Percentiles rank a stretch among this genome's conserved stretches.
These are phyloP conservation scores for Xerocomus brunneocitrinus DNA, from an alignment of 768 basidiomycete species.

Conservation along the genomic window DNA sequence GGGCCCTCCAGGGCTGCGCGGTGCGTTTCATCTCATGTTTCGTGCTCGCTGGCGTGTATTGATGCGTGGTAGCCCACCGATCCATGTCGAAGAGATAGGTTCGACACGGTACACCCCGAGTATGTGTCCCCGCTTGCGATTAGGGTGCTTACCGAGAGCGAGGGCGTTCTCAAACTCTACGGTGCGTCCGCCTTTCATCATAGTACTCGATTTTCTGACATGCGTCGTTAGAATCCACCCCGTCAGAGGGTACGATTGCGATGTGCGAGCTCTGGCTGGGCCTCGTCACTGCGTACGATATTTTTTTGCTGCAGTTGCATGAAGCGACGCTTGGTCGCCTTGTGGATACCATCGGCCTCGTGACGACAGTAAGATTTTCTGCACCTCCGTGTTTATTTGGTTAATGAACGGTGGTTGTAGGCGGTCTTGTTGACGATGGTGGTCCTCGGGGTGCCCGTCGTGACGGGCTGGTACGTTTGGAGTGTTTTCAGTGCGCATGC, in stretches of 20 bases:
- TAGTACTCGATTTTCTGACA: no score
- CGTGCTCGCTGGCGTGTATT: neutral
- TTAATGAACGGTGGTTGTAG: constrained; percentile 4
- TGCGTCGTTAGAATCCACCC: constrained; percentile 32
- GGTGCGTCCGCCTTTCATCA: no score
- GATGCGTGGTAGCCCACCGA: constrained; percentile 17
- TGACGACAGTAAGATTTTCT: constrained; percentile 9
- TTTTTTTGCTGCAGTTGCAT: constrained; percentile 8
- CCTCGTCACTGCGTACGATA: constrained; percentile 20
- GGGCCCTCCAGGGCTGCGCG: constrained; percentile 23
- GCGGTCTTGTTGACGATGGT: constrained; percentile 20
- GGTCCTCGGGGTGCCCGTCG: constrained; percentile 13
- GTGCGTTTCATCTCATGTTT: constrained; percentile 4
- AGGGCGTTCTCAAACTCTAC: constrained; percentile 26
- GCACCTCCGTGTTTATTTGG: neutral
- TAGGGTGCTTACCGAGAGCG: constrained; percentile 21
- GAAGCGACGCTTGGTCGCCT: constrained; percentile 27
- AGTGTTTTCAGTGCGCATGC: neutral
- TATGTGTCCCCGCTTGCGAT: constrained; percentile 26
- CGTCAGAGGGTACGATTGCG: constrained; percentile 17
- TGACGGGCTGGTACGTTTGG: constrained; percentile 19
- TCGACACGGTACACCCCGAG: constrained; percentile 21
- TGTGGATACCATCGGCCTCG: constrained; percentile 18
- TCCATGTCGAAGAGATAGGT: constrained; percentile 14
- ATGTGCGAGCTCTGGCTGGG: constrained; percentile 23